Conservation (phyloP, 331 rosid species). For the Phaseolus coccineus region DNA sequence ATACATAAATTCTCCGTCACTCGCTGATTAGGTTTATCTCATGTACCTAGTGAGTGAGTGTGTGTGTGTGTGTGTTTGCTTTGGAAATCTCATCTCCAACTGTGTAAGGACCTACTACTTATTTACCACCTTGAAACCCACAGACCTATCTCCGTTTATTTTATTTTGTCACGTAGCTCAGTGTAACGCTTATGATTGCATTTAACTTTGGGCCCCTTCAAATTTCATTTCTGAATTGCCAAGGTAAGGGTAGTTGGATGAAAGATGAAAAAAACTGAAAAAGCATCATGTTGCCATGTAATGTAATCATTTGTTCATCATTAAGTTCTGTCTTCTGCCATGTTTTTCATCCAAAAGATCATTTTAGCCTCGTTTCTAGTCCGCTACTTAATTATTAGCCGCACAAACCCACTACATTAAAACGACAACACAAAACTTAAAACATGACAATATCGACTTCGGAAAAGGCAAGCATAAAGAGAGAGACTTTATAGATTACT, state of each 20-base stretch:
- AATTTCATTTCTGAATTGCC: conserved; percentile 7
- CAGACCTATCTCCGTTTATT: not conserved
- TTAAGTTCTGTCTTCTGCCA: conserved; percentile 35
- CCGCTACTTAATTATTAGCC: conserved; percentile 39
- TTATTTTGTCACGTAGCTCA: not conserved
- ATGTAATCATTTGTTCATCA: conserved; percentile 53
- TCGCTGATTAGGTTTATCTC: conserved; percentile 4
- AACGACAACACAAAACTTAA: conserved; percentile 15
- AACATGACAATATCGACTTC: not conserved
- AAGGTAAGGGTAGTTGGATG: conserved; percentile 3
- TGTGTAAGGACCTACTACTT: not conserved
- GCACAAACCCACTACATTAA: conserved; percentile 24
- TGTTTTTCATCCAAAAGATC: conserved; percentile 38
- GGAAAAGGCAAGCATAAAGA: conserved; percentile 7
- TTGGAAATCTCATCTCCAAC: conserved; percentile 1
- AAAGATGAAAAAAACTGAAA: conserved; percentile 30
- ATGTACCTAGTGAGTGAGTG: not conserved
- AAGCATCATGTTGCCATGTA: conserved; percentile 35
- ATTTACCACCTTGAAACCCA: not conserved
- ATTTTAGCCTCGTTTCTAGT: conserved; percentile 22
- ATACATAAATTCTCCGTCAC: not conserved
- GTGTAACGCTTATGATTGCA: conserved; percentile 29
- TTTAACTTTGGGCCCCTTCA: conserved; percentile 32
- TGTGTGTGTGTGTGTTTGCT: not conserved
- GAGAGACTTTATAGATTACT: not conserved